Base-by-base conservation (phyloP, 1,139 yeast genomes). In the Suhomyces coccinellae region DNA sequence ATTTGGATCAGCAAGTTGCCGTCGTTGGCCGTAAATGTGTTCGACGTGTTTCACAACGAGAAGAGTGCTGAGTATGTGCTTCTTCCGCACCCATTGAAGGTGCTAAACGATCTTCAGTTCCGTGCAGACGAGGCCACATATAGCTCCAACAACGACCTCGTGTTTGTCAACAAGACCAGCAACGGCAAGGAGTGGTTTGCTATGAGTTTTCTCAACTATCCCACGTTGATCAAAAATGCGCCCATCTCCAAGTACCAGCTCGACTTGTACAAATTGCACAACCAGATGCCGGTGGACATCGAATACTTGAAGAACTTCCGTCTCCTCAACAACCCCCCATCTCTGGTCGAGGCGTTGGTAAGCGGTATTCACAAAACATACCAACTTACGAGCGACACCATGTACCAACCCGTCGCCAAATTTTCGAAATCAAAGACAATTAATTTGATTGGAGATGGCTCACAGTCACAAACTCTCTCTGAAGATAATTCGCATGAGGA, bases 161-260 rank as follows among this genome's bases (percentile, higher is more conserved):
- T 90, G 1, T 89, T 81, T 59, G 70, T 90, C 17, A 88, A 85
- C 51, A 73, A 76, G 50, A 85, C 93, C 0, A 69, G 75, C 11
- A 75, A 75, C 44, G 82, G 83, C 4, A 54, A 63, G 29, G 85
- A 87, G 41, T 90, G 97, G 97, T 88, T 79, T 68, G 97, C 97
- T 10, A 75, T 91, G 79, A 86, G 96, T 27, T 87, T 83, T 52
- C 62, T 65, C 24, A 77, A 83, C 54, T 91, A 84, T 58, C 97
- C 97, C 0, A 82, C 95, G 0, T 64, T 90, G 42, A 90, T 91
- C 16, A 82, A 82, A 49, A 80, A 88, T 22, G 95, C 97, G 0
- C 93, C 96, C 0, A 58, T 78, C 3, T 81, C 90, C 0, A 74
- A 76, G 47, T 84, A 80, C 55, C 80, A 80, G 36, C 57, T 77